Conservation (phyloP, 2,329 filamentous ascomycete genomes). For the Xenoacremonium recifei region DNA sequence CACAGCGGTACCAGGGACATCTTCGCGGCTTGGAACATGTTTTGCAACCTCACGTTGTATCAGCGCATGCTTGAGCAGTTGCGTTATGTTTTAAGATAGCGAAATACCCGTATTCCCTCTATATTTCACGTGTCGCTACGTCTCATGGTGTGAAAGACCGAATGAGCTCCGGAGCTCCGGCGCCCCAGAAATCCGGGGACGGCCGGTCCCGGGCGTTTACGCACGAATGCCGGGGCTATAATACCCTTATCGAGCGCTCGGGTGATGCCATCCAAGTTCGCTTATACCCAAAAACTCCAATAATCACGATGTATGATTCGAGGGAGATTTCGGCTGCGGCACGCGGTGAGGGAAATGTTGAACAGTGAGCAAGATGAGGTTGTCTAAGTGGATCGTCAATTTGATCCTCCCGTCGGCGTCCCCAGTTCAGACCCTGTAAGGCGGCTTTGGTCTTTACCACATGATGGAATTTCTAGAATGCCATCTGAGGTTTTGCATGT, state of each 20-base stretch:
- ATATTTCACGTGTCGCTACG: not conserved
- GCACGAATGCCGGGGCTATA: not conserved
- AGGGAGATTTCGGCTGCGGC: not conserved
- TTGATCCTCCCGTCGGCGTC: too few species aligned
- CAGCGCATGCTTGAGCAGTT: too few species aligned
- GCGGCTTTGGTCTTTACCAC: too few species aligned
- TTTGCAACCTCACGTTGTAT: not conserved
- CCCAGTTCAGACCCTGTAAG: too few species aligned
- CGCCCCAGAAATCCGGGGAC: not conserved
- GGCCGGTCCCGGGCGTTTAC: not conserved
- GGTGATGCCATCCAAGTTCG: not conserved
- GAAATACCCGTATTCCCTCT: not conserved
- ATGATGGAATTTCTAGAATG: too few species aligned
- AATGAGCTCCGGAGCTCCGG: not conserved
- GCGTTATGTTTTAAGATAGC: not conserved
- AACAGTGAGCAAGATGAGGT: too few species aligned
- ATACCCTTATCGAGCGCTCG: not conserved
- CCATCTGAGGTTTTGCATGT: too few species aligned
- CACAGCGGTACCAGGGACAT: not conserved
- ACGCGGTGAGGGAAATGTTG: too few species aligned
- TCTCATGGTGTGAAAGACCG: not conserved
- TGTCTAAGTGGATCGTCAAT: too few species aligned
- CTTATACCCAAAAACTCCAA: not conserved
- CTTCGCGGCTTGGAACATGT: not conserved
- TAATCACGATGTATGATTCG: not conserved